Evolutionary conservation across 2,329 filamentous ascomycete species (phyloP).

Genomic region (Ilyonectria robusta): DNA sequence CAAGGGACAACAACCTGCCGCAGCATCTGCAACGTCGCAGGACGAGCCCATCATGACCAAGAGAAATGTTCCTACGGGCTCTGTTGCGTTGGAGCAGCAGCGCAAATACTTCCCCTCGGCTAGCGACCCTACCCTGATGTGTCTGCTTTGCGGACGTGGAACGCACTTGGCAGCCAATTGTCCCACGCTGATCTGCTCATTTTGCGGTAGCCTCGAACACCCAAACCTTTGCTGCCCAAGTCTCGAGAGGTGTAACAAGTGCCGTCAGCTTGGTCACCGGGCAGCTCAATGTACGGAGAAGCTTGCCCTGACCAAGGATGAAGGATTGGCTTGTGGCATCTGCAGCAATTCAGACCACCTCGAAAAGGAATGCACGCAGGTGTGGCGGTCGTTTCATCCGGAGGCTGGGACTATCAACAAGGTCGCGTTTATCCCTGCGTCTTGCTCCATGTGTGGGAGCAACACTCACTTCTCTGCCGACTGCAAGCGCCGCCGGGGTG

Average conservation of each 20-base stretch:
- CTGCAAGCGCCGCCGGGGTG: slow-evolving; percentile 56
- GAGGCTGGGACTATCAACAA: slow-evolving; percentile 58
- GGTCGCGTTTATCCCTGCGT: slow-evolving; percentile 64
- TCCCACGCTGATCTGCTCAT: slow-evolving; percentile 61
- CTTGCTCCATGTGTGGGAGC: slow-evolving; percentile 70
- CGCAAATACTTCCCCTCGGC: slow-evolving; percentile 67
- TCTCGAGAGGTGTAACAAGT: slow-evolving; percentile 68
- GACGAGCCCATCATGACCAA: slow-evolving; percentile 31
- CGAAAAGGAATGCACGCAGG: slow-evolving; percentile 71
- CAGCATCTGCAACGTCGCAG: slow-evolving; percentile 14
- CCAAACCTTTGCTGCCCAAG: slow-evolving; percentile 65
- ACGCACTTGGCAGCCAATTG: slow-evolving; percentile 64
- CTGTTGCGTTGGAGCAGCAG: slow-evolving; percentile 57
- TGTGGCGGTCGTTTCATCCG: slow-evolving; percentile 72
- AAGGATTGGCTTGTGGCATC: slow-evolving; percentile 71
- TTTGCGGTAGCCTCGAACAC: slow-evolving; percentile 64
- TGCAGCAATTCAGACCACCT: slow-evolving; percentile 71
- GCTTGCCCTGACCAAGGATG: slow-evolving; percentile 65
- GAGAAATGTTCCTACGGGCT: slow-evolving; percentile 46
- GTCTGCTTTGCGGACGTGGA: slow-evolving; percentile 65
- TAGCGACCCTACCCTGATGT: slow-evolving; percentile 59
- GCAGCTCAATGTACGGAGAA: slow-evolving; percentile 68
- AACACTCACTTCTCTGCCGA: slow-evolving; percentile 70
- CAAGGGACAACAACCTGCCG: background rate
- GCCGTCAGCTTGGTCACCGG: slow-evolving; percentile 73